phyloP scores from a whole-genome alignment of 73 alveolate genomes.

The Symbiodinium pilosum region DNA sequence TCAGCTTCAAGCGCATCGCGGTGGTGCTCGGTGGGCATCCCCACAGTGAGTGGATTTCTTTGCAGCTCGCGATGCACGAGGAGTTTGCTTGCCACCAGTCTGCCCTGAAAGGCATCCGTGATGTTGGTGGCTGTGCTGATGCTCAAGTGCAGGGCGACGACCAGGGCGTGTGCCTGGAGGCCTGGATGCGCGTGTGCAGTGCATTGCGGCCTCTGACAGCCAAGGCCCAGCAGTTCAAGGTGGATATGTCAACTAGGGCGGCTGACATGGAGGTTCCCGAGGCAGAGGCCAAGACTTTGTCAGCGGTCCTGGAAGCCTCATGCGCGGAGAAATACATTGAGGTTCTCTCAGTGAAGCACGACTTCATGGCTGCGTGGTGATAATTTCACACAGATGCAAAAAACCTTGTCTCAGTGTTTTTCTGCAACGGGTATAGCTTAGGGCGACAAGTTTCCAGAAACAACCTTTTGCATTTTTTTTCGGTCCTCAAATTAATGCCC shows the following conservation, averaged over 20 bases:
- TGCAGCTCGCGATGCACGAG: not conserved
- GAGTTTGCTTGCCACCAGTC: not conserved
- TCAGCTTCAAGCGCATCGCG: not conserved
- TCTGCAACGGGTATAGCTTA: too few relatives aligned
- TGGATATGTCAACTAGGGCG: not conserved
- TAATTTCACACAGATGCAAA: too few relatives aligned
- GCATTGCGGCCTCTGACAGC: not conserved
- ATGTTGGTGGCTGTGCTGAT: not conserved
- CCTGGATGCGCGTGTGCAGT: not conserved
- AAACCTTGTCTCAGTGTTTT: too few relatives aligned
- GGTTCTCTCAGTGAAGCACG: not conserved
- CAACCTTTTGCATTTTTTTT: too few relatives aligned
- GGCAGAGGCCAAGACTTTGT: not conserved
- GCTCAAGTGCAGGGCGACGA: not conserved
- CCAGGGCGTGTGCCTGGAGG: not conserved
- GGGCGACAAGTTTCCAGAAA: too few relatives aligned
- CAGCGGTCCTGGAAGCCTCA: not conserved
- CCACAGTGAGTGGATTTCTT: not conserved
- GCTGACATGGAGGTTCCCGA: not conserved
- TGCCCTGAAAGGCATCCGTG: not conserved
- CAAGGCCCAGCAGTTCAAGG: not conserved
- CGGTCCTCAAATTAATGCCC: too few relatives aligned
- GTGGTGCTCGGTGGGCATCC: not conserved
- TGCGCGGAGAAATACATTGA: not conserved
- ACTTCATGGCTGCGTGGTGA: not conserved